Conservation (phyloP, 768 basidiomycete species). For the Phlegmacium glaucopus region DNA sequence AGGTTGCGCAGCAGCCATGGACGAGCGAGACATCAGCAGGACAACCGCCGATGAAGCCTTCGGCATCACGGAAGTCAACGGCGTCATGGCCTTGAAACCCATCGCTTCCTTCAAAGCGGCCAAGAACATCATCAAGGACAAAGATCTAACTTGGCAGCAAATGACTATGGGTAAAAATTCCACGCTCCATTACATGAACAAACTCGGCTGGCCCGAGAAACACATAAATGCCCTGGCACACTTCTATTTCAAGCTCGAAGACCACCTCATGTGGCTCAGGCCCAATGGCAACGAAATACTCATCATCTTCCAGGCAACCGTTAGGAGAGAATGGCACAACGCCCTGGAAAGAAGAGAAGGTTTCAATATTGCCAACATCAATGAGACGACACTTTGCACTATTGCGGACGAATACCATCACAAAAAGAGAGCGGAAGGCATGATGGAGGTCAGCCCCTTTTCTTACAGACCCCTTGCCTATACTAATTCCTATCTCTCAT, state of each 20-base stretch:
- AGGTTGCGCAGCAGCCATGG: background rate
- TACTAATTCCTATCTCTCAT: background rate
- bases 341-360: background rate
- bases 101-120: too few species aligned
- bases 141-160: too few species aligned
- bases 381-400: background rate
- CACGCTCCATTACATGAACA: background rate
- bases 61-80: background rate
- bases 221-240: background rate
- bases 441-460: background rate
- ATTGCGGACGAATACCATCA: background rate
- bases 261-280: slow-evolving; percentile 3
- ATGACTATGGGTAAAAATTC: too few species aligned
- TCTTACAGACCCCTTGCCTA: background rate
- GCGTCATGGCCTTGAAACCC: too few species aligned
- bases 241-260: slow-evolving; percentile 4
- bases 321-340: background rate
- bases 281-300: background rate
- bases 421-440: background rate
- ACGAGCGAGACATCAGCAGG: too few species aligned
- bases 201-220: background rate
- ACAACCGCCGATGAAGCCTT: slow-evolving; percentile 2
- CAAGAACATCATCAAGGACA: too few species aligned
- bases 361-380: background rate
- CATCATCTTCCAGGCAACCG: background rate